Percentiles rank a stretch among this genome's conserved stretches.
phyloP scores from a whole-genome alignment of 2,329 filamentous ascomycete genomes.

The Aspergillus fructus region DNA sequence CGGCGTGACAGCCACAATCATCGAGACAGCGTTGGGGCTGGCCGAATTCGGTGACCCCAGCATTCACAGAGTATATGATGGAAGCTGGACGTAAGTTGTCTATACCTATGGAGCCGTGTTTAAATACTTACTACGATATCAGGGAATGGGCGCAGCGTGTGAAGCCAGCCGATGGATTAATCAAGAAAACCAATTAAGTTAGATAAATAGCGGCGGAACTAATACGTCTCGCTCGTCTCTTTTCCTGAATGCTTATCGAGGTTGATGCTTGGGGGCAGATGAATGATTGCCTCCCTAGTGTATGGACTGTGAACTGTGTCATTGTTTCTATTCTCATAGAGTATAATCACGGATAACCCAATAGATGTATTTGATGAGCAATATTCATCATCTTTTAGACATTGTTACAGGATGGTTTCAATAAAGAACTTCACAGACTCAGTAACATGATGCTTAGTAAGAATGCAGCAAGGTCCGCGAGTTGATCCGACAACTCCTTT shows the following conservation, averaged over 20 bases:
- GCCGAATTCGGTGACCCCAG: conserved; percentile 70
- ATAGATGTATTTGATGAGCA: background rate
- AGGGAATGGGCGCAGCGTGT: conserved; percentile 55
- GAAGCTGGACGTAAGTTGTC: conserved; percentile 87
- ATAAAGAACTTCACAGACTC: background rate
- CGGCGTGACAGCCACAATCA: conserved; percentile 86
- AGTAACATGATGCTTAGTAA: conserved; percentile 18
- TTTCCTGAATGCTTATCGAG: background rate
- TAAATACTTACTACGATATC: conserved; percentile 5
- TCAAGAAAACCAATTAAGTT: conserved; percentile 36
- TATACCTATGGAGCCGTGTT: background rate
- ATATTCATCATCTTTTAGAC: background rate
- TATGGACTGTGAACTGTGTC: background rate
- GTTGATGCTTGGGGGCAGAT: background rate
- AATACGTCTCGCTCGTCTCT: background rate
- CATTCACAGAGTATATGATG: conserved; percentile 81
- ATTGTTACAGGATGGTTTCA: background rate
- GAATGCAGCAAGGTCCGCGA: conserved; percentile 15
- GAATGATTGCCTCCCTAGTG: background rate
- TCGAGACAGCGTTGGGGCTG: conserved; percentile 81
- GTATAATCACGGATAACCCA: background rate
- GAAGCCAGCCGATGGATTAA: conserved; percentile 45
- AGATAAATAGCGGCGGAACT: background rate
- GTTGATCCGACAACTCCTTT: conserved; percentile 21
- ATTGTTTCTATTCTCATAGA: conserved; percentile 5